phyloP scores from a whole-genome alignment of 345 rosid species.

The Citrus sp. region DNA sequence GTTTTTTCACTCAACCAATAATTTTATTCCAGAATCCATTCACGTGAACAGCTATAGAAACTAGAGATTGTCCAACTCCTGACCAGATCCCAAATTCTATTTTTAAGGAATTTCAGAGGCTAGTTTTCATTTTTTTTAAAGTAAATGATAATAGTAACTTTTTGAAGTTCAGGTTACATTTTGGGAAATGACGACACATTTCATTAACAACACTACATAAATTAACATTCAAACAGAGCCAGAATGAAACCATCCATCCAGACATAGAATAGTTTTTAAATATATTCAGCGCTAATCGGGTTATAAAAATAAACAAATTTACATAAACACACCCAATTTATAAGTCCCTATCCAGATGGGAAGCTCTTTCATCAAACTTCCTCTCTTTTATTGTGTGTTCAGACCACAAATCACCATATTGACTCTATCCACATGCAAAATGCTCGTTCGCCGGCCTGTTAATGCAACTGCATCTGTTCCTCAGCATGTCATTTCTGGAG shows the following conservation, averaged over 20 bases:
- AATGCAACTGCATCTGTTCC: constrained; percentile 27
- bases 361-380: constrained; percentile 3
- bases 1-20: no score
- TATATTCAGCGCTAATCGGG: constrained; percentile 8
- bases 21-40: no score
- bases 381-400: constrained; percentile 16
- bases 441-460: not conserved
- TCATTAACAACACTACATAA: not conserved
- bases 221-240: constrained; percentile 4
- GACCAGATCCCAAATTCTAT: no score
- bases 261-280: constrained; percentile 1
- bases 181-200: no score
- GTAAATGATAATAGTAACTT: no score
- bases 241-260: constrained; percentile 19
- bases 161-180: no score
- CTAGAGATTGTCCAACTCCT: no score
- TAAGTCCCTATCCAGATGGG: constrained; percentile 15
- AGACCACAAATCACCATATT: constrained; percentile 8
- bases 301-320: constrained; percentile 20
- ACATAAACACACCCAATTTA: constrained; percentile 14
- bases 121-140: no score
- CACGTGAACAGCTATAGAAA: no score
- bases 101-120: no score
- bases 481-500: constrained; percentile 44
- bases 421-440: not conserved